Base-by-base conservation (phyloP, 176 grass and related monocot species). In the Avena sativa region DNA sequence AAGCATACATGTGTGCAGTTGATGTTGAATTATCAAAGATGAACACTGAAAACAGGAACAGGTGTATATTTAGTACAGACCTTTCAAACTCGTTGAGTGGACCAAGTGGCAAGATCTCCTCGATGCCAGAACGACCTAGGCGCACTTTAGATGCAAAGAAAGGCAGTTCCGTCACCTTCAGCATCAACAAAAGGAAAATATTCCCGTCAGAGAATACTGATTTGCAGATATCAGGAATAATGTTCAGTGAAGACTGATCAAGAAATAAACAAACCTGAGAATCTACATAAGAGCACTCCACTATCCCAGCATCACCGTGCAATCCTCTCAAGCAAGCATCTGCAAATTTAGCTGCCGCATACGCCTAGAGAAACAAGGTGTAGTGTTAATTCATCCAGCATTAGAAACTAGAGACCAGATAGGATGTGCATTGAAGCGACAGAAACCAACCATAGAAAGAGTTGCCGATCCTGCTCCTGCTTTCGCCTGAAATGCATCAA, bases 61-160 rank as follows among this genome's bases (percentile, higher is more conserved):
- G 40, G 13, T 75, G 6, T 8, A 51, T 36, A 17, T 57, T 79
- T 3, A 44, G 15, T 38, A 38, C 44, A 48, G 9, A 95, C 96
- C 96, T 95, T 79, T 98, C 96, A 25, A 91, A 95, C 80, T 98
- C 88, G 86, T 87, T 98, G 25, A 95, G 85, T 76, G 86, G 91
- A 23, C 93, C 96, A 25, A 94, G 90, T 40, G 96, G 82, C 82
- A 98, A 76, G 40, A 95, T 89, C 70, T 98, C 96, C 87, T 94
- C 93, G 25, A 87, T 70, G 36, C 96, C 96, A 44, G 3, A 11
- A 28, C 91, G 81, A 25, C 91, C 90, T 82, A 98, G 81, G 28
- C 90, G 86, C 62, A 98, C 93, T 89, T 92, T 95, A 52, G 96
- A 89, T 77, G 93, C 88, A 84, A 98, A 98, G 81, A 98, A 98